These are phyloP conservation scores for Phytophthora pini DNA, from an alignment of 352 stramenopile genomes.

Conservation along the genomic window DNA sequence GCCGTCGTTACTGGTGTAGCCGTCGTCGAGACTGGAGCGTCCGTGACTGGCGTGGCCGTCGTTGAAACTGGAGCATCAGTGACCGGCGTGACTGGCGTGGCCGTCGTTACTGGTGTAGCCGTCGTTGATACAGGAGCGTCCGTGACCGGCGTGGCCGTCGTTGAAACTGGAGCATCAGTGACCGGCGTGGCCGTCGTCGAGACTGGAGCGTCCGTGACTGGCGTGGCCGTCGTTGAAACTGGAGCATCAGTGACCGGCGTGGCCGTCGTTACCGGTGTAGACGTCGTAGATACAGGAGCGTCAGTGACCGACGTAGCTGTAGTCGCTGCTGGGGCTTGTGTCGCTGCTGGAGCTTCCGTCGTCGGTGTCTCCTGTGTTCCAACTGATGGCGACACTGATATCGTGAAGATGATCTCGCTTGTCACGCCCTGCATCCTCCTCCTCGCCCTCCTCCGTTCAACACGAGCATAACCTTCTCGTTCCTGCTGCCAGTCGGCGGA, in stretches of 20 bases:
- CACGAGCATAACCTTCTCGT: slow-evolving; percentile 8
- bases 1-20: too few relatives aligned
- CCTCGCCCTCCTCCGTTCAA: slow-evolving; percentile 19
- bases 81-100: too few relatives aligned
- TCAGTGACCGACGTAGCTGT: not conserved
- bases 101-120: too few relatives aligned
- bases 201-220: not conserved
- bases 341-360: not conserved
- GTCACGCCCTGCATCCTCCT: slow-evolving; percentile 17
- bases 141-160: too few relatives aligned
- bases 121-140: too few relatives aligned
- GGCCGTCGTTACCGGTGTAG: not conserved
- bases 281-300: not conserved
- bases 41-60: too few relatives aligned
- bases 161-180: too few relatives aligned
- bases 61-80: too few relatives aligned
- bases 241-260: not conserved
- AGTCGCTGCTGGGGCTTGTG: not conserved
- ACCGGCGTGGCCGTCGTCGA: too few relatives aligned
- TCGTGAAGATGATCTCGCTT: slow-evolving; percentile 16
- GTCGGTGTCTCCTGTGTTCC: not conserved
- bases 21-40: too few relatives aligned
- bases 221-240: slow-evolving; percentile 1
- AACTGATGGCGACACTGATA: slow-evolving; percentile 1
- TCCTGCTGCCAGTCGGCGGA: slow-evolving; percentile 17